phyloP scores from a whole-genome alignment of 495 filamentous ascomycete species.

The Lophium mytilinum region DNA sequence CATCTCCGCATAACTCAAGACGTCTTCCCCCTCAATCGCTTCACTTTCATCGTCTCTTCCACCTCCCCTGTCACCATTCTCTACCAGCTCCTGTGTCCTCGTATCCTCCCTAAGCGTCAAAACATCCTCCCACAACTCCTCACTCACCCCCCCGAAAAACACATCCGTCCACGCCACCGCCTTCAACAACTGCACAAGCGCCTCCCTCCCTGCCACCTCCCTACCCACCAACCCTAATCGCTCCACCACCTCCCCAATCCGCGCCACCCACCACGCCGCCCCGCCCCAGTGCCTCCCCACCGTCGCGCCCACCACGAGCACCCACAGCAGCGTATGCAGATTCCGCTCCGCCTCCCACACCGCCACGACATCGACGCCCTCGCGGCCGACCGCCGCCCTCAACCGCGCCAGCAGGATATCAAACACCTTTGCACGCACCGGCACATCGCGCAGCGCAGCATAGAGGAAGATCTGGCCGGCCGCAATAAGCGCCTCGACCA shows the following conservation, averaged over 20 bases:
- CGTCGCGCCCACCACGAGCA: conserved; percentile 7
- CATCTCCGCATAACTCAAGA: neutral
- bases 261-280: conserved; percentile 7
- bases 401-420: conserved; percentile 13
- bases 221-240: neutral
- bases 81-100: neutral
- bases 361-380: neutral
- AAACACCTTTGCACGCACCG: conserved; percentile 13
- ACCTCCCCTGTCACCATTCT: neutral
- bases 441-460: conserved; percentile 9
- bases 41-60: neutral
- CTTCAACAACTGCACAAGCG: conserved; percentile 1
- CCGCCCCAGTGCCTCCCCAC: neutral
- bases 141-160: conserved; percentile 7
- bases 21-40: neutral
- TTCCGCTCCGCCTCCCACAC: conserved; percentile 13
- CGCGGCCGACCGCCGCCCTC: conserved; percentile 3
- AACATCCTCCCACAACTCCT: conserved; percentile 4
- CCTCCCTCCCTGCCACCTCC: conserved; percentile 1
- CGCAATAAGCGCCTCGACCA: conserved; percentile 12
- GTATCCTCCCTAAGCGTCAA: neutral
- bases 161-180: conserved; percentile 17
- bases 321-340: conserved; percentile 14
- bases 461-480: conserved; percentile 16
- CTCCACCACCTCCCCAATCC: conserved; percentile 2